Conservation (phyloP, 1,284 basidiomycete species). For the Trametes sp. region DNA sequence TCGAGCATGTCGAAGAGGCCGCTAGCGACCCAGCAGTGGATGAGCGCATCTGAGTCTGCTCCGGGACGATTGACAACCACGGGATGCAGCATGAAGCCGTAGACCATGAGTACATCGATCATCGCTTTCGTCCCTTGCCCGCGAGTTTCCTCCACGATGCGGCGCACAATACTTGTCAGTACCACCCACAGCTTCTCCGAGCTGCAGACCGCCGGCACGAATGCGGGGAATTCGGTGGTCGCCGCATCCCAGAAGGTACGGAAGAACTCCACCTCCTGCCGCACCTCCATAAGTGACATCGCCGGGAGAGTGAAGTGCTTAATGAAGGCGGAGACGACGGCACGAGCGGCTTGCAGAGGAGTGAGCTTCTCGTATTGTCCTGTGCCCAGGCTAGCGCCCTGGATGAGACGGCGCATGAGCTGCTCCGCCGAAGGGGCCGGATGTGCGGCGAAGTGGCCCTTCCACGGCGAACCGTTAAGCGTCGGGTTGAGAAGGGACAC, state of each 20-base stretch:
- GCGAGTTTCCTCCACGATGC: neutral
- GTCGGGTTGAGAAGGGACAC: neutral
- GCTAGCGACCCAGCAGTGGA: constrained; percentile 1
- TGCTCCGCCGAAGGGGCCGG: neutral
- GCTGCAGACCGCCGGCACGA: neutral
- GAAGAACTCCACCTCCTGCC: neutral
- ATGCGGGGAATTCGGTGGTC: neutral
- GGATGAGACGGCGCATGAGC: neutral
- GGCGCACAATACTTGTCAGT: neutral
- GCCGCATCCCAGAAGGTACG: neutral
- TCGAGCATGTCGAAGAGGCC: constrained; percentile 10
- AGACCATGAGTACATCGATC: neutral
- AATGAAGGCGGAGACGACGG: neutral
- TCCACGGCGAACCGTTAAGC: neutral
- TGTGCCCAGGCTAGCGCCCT: neutral
- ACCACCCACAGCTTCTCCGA: neutral
- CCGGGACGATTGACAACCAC: neutral
- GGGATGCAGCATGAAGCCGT: neutral
- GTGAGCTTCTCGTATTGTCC: neutral
- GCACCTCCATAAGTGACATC: neutral
- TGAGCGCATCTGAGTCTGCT: neutral
- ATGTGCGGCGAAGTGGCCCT: neutral
- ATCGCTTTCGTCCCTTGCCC: neutral
- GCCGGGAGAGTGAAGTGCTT: neutral
- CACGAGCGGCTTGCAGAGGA: neutral